Percentiles rank a stretch among this genome's conserved stretches.
Evolutionary conservation across 1,139 yeast species (phyloP).

Genomic region (Lodderomyces margitis): DNA sequence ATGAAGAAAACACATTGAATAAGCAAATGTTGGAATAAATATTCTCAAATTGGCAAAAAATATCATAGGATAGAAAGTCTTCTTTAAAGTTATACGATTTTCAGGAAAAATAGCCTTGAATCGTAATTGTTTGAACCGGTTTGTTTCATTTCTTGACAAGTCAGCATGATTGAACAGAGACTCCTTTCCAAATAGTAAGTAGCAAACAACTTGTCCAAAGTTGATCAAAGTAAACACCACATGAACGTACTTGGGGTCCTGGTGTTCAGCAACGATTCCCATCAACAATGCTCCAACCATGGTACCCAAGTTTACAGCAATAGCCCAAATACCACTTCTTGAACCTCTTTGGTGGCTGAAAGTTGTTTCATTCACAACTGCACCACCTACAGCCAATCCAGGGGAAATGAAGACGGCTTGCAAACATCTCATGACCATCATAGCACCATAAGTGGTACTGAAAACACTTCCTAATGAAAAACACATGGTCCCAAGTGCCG

Average conservation of each 20-base stretch:
- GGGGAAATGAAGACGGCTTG: constrained; percentile 21
- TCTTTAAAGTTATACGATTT: constrained; percentile 8
- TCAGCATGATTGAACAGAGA: constrained; percentile 16
- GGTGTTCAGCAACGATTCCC: constrained; percentile 21
- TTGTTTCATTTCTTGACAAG: constrained; percentile 13
- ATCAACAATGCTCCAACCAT: constrained; percentile 22
- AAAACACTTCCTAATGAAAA: constrained; percentile 20
- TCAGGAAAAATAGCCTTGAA: constrained; percentile 12
- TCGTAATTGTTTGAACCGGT: constrained; percentile 10
- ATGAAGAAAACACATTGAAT: constrained; percentile 18
- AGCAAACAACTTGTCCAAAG: constrained; percentile 16
- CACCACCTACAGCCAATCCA: constrained; percentile 21
- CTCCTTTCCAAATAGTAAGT: constrained; percentile 19
- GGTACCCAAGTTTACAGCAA: constrained; percentile 20
- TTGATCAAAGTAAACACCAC: constrained; percentile 19
- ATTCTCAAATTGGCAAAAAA: constrained; percentile 14
- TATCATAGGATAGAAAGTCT: constrained; percentile 15
- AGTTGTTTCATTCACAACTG: constrained; percentile 19
- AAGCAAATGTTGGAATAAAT: constrained; percentile 18
- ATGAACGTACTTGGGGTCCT: constrained; percentile 16
- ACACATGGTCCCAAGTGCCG: constrained; percentile 17
- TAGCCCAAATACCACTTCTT: constrained; percentile 22
- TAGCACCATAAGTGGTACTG: constrained; percentile 14
- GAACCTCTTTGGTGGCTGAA: constrained; percentile 23
- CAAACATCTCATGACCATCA: constrained; percentile 20